Conservation (phyloP, 2,329 filamentous ascomycete species). For the Trichoderma sp. region DNA sequence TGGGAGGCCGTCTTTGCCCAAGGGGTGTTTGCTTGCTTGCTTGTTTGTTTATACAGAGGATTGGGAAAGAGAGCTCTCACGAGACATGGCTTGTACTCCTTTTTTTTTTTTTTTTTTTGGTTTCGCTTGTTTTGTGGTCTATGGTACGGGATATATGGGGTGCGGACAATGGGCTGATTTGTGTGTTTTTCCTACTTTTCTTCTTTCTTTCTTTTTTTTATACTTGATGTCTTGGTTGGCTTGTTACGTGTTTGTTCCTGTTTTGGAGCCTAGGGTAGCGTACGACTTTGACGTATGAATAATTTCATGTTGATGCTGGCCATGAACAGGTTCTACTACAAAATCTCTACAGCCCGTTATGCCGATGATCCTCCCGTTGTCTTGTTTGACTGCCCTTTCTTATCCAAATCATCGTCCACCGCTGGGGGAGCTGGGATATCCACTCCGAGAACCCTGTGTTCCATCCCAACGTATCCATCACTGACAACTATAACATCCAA, state of each 20-base stretch:
- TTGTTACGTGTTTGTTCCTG: not conserved
- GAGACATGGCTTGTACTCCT: constrained; percentile 17
- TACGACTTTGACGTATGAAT: not conserved
- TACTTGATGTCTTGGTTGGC: not conserved
- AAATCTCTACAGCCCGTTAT: not conserved
- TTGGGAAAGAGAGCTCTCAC: constrained; percentile 19
- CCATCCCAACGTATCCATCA: constrained; percentile 81
- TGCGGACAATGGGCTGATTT: not conserved
- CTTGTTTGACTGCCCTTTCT: constrained; percentile 7
- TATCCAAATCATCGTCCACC: constrained; percentile 46
- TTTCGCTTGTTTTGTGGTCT: constrained; percentile 11
- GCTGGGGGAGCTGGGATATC: constrained; percentile 50
- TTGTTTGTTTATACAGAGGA: constrained; percentile 8
- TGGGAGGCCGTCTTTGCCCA: not conserved
- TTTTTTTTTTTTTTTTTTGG: constrained; percentile 17
- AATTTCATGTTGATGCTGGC: not conserved
- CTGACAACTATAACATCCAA: constrained; percentile 76
- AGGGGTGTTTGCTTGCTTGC: not conserved
- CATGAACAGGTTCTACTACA: not conserved
- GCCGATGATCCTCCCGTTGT: not conserved
- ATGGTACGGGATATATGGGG: not conserved
- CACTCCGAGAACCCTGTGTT: constrained; percentile 47
- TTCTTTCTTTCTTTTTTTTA: not conserved
- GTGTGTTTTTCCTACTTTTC: not conserved
- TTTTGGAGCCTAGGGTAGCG: not conserved